Percentiles rank a stretch among this genome's conserved stretches.
Evolutionary conservation across 495 filamentous ascomycete genomes (phyloP).

Genomic region (Hypoxylon fuscum): DNA sequence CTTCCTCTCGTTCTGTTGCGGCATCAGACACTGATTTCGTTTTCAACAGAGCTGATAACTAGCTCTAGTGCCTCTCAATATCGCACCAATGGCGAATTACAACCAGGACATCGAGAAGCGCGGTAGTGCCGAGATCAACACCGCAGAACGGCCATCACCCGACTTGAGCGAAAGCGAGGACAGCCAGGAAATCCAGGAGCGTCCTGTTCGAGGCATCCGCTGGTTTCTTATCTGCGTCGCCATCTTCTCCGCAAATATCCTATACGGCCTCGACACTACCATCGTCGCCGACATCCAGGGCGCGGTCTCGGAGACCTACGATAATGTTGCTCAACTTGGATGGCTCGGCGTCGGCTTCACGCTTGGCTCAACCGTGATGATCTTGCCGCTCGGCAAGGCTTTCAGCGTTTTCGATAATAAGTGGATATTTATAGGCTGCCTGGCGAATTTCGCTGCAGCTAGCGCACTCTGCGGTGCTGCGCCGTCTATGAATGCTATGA

Average conservation of each 20-base stretch:
- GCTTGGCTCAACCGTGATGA: slow-evolving; percentile 55
- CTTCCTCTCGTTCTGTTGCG: too few relatives aligned
- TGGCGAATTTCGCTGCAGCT: slow-evolving; percentile 61
- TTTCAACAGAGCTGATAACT: not conserved
- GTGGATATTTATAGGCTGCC: slow-evolving; percentile 59
- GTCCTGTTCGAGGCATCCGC: slow-evolving; percentile 22
- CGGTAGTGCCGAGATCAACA: not conserved
- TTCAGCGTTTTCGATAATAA: slow-evolving; percentile 65
- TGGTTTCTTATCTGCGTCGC: slow-evolving; percentile 57
- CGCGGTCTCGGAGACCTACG: slow-evolving; percentile 56
- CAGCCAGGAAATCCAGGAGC: slow-evolving; percentile 5
- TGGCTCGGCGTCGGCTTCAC: slow-evolving; percentile 66
- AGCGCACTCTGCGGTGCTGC: slow-evolving; percentile 66
- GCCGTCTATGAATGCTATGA: slow-evolving; percentile 59
- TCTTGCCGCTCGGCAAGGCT: slow-evolving; percentile 49
- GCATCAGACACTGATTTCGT: too few relatives aligned
- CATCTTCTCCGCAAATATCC: slow-evolving; percentile 58
- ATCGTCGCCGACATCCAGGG: slow-evolving; percentile 67
- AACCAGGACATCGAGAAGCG: not conserved
- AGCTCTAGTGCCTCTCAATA: not conserved
- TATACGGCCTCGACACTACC: slow-evolving; percentile 69
- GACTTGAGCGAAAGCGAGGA: not conserved
- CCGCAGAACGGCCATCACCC: not conserved
- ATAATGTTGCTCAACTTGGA: slow-evolving; percentile 57
- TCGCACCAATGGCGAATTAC: not conserved